A percentile compares a stretch with the other conserved stretches of the same genome.
Evolutionary conservation across 2,329 filamentous ascomycete genomes (phyloP).

Genomic region (Blastomyces parvus): DNA sequence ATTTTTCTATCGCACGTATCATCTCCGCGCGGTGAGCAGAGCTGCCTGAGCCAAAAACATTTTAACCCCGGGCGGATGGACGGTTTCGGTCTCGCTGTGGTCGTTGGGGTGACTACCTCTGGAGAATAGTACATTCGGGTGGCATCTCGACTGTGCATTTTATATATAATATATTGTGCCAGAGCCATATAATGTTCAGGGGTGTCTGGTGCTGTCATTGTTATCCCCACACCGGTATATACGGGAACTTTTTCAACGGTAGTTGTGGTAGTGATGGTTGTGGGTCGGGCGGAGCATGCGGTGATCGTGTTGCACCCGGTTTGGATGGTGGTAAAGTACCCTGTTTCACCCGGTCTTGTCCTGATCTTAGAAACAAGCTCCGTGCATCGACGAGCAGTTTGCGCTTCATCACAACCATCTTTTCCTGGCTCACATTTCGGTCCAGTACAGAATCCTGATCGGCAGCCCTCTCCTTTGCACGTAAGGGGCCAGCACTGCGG

Average conservation of each 20-base stretch:
- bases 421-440: constrained; percentile 2
- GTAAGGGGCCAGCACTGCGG: not conserved
- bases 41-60: not conserved
- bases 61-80: not conserved
- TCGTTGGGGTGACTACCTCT: not conserved
- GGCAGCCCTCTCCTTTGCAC: not conserved
- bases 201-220: not conserved
- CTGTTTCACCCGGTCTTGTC: not conserved
- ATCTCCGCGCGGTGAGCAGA: not conserved
- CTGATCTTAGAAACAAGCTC: not conserved
- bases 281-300: not conserved
- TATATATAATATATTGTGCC: not conserved
- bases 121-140: not conserved
- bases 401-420: not conserved
- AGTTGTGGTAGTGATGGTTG: constrained; percentile 5
- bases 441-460: not conserved
- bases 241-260: not conserved
- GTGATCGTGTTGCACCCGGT: not conserved
- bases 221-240: not conserved
- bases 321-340: not conserved
- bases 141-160: constrained; percentile 3
- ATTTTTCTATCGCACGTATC: not conserved
- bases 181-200: not conserved
- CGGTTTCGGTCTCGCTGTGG: constrained; percentile 1
- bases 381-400: constrained; percentile 4